Evolutionary conservation across 768 basidiomycete genomes (phyloP).

Genomic region (Collybiopsis confluens): DNA sequence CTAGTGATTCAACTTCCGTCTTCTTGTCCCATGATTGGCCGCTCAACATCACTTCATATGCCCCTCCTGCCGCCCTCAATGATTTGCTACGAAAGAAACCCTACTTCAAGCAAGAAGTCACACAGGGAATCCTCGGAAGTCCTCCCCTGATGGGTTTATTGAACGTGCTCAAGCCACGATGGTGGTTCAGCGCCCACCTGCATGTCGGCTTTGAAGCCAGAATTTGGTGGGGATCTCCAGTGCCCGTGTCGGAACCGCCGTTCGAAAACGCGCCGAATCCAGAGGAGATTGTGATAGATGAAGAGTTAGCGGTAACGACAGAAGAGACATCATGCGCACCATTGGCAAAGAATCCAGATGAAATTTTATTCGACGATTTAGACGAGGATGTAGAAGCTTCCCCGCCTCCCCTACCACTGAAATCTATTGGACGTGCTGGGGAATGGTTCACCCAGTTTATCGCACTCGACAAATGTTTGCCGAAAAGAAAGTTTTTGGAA

Average conservation of each 20-base stretch:
- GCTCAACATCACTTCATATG: constrained; percentile 74
- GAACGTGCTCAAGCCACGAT: constrained; percentile 62
- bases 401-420: constrained; percentile 24
- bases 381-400: constrained; percentile 35
- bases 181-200: constrained; percentile 94
- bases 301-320: constrained; percentile 24
- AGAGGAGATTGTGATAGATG: constrained; percentile 46
- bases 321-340: not conserved
- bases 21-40: constrained; percentile 99
- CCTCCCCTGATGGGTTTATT: constrained; percentile 82
- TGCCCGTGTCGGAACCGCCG: not conserved
- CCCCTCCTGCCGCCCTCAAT: constrained; percentile 42
- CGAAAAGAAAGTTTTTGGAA: constrained; percentile 74
- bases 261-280: constrained; percentile 28
- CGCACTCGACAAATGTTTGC: constrained; percentile 88
- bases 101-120: constrained; percentile 71
- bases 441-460: constrained; percentile 62
- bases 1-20: constrained; percentile 48
- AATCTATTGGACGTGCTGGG: constrained; percentile 13
- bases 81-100: constrained; percentile 71
- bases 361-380: constrained; percentile 45
- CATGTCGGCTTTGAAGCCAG: constrained; percentile 83
- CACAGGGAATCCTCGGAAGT: constrained; percentile 69
- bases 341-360: constrained; percentile 38
- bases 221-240: constrained; percentile 21